Evolutionary conservation across 2,329 filamentous ascomycete species (phyloP), one percentile per base, ranked within the genome.

Genomic region (Hortaea sp.): DNA sequence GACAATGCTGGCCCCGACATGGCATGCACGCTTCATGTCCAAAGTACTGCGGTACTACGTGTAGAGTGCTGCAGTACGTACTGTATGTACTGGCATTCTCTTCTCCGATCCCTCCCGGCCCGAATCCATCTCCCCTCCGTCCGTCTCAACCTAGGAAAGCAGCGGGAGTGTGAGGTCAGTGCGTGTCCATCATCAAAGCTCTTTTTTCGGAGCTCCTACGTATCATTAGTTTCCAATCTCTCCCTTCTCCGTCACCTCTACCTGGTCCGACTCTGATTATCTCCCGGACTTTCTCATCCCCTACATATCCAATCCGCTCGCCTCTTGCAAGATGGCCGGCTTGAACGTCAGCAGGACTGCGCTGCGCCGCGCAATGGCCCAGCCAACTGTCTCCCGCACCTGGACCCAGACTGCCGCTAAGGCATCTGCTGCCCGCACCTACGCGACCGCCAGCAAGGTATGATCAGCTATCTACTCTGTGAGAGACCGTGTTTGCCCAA

Each of bases 361-460:
- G 70, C 77, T 97, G 67, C 84, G 89, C 73, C 78, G 86, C 64
- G 82, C 84, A 50, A 71, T 87, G 64, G 73, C 77, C 65, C 72
- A 79, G 59, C 76, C 82, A 57, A 75, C 81, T 53, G 54, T 65
- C 48, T 59, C 49, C 65, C 77, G 87, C 64, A 76, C 77, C 67
- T 76, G 81, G 66, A 48, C 54, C 30, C 56, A 57, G 41, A 77
- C 81, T 58, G 82, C 82, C 66, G 89, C 88, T 76, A 88, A 41
- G 27, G 37, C 37, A 20, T 29, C 83, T 73, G 83, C 85, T 66
- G 73, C 85, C 66, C 83, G 92, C 72, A 88, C 79, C 79, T 95
- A 95, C 75, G 95, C 89, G 53, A 83, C 88, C 74, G 94, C 89
- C 54, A 83, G 87, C 60, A 95, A 95, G 80, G 79, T 39, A 20